phyloP scores from a whole-genome alignment of 140 eudicot genomes.

The Ambrosia hybrid region DNA sequence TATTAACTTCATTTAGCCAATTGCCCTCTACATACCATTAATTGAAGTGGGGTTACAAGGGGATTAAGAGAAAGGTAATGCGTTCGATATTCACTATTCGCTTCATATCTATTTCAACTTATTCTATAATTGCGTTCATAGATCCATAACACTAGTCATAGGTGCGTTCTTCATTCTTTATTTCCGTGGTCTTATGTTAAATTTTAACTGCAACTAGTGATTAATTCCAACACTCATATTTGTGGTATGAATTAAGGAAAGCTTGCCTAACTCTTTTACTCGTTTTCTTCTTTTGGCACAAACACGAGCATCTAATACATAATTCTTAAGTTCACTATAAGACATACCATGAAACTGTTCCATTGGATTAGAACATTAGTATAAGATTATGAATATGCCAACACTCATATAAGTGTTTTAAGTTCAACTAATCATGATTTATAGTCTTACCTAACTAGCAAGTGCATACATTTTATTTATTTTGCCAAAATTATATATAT shows the following conservation, averaged over 20 bases:
- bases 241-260: too few species aligned
- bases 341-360: not conserved
- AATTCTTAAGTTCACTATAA: not conserved
- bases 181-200: too few species aligned
- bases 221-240: too few species aligned
- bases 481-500: not conserved
- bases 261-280: too few species aligned
- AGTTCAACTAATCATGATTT: not conserved
- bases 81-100: not conserved
- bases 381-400: too few species aligned
- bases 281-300: too few species aligned
- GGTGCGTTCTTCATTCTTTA: too few species aligned
- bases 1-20: not conserved
- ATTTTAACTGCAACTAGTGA: too few species aligned
- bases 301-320: too few species aligned
- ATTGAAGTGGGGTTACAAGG: not conserved
- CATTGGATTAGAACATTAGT: too few species aligned
- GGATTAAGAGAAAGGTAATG: not conserved
- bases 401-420: not conserved
- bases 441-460: constrained; percentile 28
- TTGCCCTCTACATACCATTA: not conserved
- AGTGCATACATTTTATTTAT: not conserved
- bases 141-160: not conserved
- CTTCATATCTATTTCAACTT: not conserved
- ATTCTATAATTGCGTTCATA: not conserved